These are phyloP conservation scores for Senna tora DNA, from an alignment of 306 rosid genomes.

Conservation along the genomic window DNA sequence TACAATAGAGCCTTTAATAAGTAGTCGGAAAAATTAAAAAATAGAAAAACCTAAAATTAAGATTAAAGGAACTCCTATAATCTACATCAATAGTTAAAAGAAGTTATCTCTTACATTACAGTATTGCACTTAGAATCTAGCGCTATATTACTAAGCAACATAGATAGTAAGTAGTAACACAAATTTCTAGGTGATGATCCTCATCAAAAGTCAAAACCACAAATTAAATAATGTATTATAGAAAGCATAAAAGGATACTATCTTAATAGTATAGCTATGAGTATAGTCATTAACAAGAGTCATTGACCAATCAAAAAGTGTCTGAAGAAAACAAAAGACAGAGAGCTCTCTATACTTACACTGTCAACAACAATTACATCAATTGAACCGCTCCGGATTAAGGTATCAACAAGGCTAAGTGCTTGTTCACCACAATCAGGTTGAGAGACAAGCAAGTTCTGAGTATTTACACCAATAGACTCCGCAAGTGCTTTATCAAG, in stretches of 20 bases:
- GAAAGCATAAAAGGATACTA: neutral
- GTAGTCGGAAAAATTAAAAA: neutral
- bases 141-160: conserved; percentile 9
- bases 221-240: neutral
- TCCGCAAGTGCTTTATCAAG: conserved; percentile 57
- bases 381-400: conserved; percentile 87
- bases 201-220: neutral
- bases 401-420: conserved; percentile 86
- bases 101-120: neutral
- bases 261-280: neutral
- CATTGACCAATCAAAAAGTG: conserved; percentile 13
- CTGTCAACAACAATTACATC: conserved; percentile 97
- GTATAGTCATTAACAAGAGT: neutral
- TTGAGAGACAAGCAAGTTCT: conserved; percentile 82
- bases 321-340: conserved; percentile 21
- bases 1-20: neutral
- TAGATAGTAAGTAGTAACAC: conserved; percentile 5
- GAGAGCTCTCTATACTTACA: conserved; percentile 61
- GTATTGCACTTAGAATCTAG: neutral
- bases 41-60: neutral
- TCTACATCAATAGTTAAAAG: neutral
- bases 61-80: neutral
- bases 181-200: conserved; percentile 15
- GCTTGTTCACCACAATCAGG: conserved; percentile 98
- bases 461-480: conserved; percentile 78